Base-by-base conservation (phyloP, 1,139 yeast genomes). In the Zhuliangozyma parablackwelliae region DNA sequence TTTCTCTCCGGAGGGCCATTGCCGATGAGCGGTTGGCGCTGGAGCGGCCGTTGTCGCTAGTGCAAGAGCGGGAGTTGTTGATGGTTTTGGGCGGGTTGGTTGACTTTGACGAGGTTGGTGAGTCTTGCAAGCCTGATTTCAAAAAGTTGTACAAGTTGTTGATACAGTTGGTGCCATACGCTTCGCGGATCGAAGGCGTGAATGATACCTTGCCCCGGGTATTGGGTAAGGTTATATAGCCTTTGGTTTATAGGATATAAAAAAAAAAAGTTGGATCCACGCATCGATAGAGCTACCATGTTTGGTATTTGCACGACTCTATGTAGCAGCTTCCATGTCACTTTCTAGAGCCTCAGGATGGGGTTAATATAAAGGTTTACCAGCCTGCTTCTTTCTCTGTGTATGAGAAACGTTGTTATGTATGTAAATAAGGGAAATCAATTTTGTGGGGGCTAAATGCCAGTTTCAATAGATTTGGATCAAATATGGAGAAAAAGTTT, bases 61-160 rank as follows among this genome's bases (percentile, higher is more conserved):
- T 66, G 8, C 73, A 68, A 42, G 57, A 57, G 36, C 54, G 55
- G 26, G 76, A 70, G 45, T 37, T 67, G 24, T 29, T 41, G 26
- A 36, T 54, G 1, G 45, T 64, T 7, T 43, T 68, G 25, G 32
- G 43, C 3, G 72, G 72, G 2, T 44, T 64, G 21, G 37, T 41
- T 27, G 36, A 38, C 9, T 30, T 49, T 21, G 16, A 35, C 16
- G 31, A 29, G 11, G n/a, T 36, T n/a, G 25, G 4, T 16, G 16
- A 3, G 16, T 16, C 16, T 16, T 16, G 16, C 16, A 23, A 6
- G 6, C 24, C 3, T 7, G 31, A 45, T 31, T 43, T 42, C 37
- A 41, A 34, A 26, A 46, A 48, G 29, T 46, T 61, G 31, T 40
- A 49, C 28, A 43, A 36, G 24, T 53, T 64, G 21, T 40, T 65